Conservation (phyloP, 495 filamentous ascomycete species). For the Podospora conica region DNA sequence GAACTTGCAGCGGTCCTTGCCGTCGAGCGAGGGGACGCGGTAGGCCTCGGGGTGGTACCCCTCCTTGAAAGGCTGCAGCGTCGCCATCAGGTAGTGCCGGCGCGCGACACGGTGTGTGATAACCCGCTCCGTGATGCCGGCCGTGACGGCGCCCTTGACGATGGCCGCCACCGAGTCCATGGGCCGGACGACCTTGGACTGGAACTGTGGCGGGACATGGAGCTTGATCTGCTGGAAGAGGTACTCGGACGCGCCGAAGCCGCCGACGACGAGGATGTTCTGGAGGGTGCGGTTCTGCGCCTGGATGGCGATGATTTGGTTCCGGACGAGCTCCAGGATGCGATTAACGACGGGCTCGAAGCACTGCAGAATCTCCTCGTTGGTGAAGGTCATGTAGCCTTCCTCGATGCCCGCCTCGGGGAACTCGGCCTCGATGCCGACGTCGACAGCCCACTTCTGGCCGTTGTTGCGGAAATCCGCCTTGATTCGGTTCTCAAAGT, state of each 20-base stretch:
- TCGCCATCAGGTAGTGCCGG: constrained; percentile 98
- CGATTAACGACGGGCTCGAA: constrained; percentile 72
- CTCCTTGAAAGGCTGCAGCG: constrained; percentile 96
- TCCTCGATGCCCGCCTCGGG: constrained; percentile 71
- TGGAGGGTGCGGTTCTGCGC: constrained; percentile 65
- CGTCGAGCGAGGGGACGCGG: constrained; percentile 91
- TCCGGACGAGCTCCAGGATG: constrained; percentile 65
- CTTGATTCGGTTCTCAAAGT: constrained; percentile 75
- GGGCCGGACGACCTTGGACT: constrained; percentile 68
- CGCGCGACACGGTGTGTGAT: constrained; percentile 97
- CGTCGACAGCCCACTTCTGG: constrained; percentile 72
- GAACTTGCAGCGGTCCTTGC: constrained; percentile 98
- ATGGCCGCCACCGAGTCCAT: constrained; percentile 76
- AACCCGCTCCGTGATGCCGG: constrained; percentile 93
- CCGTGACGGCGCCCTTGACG: constrained; percentile 70
- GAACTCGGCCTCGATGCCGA: constrained; percentile 71
- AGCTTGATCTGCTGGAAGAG: constrained; percentile 78
- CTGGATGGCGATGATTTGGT: constrained; percentile 74
- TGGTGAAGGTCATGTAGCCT: constrained; percentile 77
- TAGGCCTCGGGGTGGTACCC: constrained; percentile 98
- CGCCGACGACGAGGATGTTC: constrained; percentile 69
- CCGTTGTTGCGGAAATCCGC: constrained; percentile 76
- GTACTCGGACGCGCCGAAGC: constrained; percentile 70
- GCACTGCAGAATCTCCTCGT: constrained; percentile 72
- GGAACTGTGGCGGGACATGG: constrained; percentile 74